Percentiles rank a stretch among this genome's conserved stretches.
Conservation (phyloP, 305 asterid genomes). For the Fraxinus sp. region DNA sequence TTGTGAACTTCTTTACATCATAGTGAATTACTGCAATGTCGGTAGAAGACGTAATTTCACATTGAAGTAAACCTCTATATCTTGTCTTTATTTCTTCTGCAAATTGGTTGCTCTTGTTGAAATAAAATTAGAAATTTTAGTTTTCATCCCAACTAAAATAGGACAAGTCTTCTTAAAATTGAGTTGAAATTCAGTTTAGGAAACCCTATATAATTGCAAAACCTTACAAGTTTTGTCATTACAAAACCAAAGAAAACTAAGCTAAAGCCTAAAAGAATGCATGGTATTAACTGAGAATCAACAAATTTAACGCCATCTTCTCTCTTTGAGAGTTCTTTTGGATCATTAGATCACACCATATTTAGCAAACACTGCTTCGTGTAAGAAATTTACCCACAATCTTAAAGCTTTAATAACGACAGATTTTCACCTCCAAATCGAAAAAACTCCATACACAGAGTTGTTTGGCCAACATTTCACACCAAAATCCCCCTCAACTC, state of each 20-base stretch:
- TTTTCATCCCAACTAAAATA: neutral
- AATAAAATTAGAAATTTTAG: too few species aligned
- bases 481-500: too few species aligned
- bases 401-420: neutral
- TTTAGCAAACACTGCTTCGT: neutral
- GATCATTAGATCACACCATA: neutral
- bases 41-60: too few species aligned
- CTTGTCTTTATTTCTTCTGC: neutral
- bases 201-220: neutral
- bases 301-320: too few species aligned
- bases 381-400: neutral
- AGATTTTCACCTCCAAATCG: neutral
- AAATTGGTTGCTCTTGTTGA: neutral
- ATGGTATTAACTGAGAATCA: neutral
- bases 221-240: neutral
- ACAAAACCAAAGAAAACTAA: neutral
- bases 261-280: neutral
- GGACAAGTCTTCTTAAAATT: neutral
- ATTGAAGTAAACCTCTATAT: too few species aligned
- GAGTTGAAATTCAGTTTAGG: neutral
- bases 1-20: too few species aligned
- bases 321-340: too few species aligned
- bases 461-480: neutral
- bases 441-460: neutral
- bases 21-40: neutral